Evolutionary conservation across 768 basidiomycete genomes (phyloP), one percentile per base, ranked within the genome.

Genomic region (Termitomyces sp.): DNA sequence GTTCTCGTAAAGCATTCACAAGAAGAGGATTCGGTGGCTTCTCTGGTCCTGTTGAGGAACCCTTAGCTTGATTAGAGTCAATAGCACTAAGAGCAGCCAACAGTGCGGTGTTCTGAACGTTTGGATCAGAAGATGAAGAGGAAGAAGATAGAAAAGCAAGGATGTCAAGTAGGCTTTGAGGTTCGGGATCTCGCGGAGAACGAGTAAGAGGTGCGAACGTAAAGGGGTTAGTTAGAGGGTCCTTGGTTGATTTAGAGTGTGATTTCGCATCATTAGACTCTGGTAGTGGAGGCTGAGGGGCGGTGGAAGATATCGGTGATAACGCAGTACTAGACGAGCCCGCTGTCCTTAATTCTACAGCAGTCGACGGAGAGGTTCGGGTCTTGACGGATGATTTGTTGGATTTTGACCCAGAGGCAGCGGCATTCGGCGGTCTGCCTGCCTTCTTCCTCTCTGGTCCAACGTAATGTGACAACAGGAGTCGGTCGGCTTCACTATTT

Each of bases 1-100:
- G 69, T n/a, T 82, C 77, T 38, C 75, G 77, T 4, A 87, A 66
- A 14, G 82, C 81, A 40, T 76, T 73, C 10, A 83, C 65, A 7
- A 87, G 72, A 10, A 54, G 55, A 26, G 62, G 64, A 45, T 58
- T 59, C 6, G 57, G 54, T 20, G 56, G 32, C 35, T 57, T 59
- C n/a, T 58, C 53, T 28, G 50, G 16, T 16, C 42, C 40, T 30
- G 51, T n/a, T 5, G 45, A 42, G 18, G 58, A 35, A 9, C 54
- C 50, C 40, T 44, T 20, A 59, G 47, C 12, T 64, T 57, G 13
- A 35, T 46, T 58, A 7, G 65, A 65, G 46, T 70, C 69, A 58
- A 72, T 69, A 13, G 66, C 58, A 36, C 56, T 63, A 9, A 70
- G 62, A 9, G 65, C 69, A 55, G 66, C 56, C 18, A 70, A 59